These are phyloP conservation scores for Pseudoscleropodium purum DNA, from an alignment of 225 moss, liverwort and hornwort species.

Conservation along the genomic window DNA sequence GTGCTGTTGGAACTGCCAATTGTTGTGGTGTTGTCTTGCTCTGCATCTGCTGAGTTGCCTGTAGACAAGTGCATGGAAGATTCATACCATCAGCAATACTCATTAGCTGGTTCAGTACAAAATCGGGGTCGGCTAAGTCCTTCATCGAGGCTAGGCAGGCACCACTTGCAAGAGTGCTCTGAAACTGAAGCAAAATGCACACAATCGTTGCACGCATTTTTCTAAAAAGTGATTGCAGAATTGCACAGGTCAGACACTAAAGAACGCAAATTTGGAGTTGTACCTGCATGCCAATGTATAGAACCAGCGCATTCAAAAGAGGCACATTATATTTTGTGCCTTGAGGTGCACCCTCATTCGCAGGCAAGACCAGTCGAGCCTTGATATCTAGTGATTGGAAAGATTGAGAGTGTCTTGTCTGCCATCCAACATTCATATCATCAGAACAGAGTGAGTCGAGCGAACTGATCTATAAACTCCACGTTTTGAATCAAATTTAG, in stretches of 20 bases:
- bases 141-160: not conserved
- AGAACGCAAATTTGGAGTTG: not conserved
- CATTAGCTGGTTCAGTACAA: not conserved
- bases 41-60: slow-evolving; percentile 95
- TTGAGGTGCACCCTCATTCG: slow-evolving; percentile 63
- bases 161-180: not conserved
- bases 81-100: not conserved
- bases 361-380: slow-evolving; percentile 66
- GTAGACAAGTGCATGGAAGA: slow-evolving; percentile 5
- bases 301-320: slow-evolving; percentile 86
- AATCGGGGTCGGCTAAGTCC: not conserved
- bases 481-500: not conserved
- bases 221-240: not conserved
- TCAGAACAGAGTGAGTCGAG: not conserved
- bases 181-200: not conserved
- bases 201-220: not conserved
- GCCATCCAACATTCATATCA: slow-evolving; percentile 14
- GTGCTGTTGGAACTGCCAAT: slow-evolving; percentile 81
- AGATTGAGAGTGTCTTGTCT: slow-evolving; percentile 76
- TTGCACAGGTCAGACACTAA: not conserved
- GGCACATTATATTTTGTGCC: slow-evolving; percentile 96
- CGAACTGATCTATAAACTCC: not conserved
- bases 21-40: slow-evolving; percentile 83
- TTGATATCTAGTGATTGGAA: slow-evolving; percentile 76
- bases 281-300: slow-evolving; percentile 98